A percentile compares a stretch with the other conserved stretches of the same genome.
Evolutionary conservation across 1,284 basidiomycete genomes (phyloP).

Genomic region (Heterobasidion parviporum): DNA sequence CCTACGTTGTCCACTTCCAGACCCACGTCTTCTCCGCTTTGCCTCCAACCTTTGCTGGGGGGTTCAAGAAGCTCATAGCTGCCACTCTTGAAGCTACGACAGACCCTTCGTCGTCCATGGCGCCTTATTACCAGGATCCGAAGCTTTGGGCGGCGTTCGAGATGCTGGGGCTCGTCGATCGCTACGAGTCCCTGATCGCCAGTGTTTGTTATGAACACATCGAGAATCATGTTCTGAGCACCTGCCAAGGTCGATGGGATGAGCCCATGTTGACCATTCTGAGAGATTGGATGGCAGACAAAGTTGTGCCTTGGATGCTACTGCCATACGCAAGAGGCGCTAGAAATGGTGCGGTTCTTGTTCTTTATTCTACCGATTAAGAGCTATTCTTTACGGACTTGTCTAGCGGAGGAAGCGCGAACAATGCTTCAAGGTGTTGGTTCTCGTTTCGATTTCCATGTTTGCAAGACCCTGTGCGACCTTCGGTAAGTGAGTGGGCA

Average conservation of each 20-base stretch:
- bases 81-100: constrained; percentile 39
- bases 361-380: constrained; percentile 4
- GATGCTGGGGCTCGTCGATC: constrained; percentile 70
- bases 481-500: constrained; percentile 51
- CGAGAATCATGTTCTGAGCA: constrained; percentile 58
- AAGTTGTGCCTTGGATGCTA: constrained; percentile 79
- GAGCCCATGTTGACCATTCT: constrained; percentile 55
- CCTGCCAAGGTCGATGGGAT: constrained; percentile 65
- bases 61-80: constrained; percentile 56
- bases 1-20: constrained; percentile 62
- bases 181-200: constrained; percentile 79
- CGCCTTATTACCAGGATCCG: constrained; percentile 6
- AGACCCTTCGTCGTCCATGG: constrained; percentile 16
- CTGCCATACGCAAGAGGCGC: constrained; percentile 67
- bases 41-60: constrained; percentile 52
- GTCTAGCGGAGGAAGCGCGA: constrained; percentile 58
- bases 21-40: constrained; percentile 55
- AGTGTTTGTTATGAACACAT: constrained; percentile 83
- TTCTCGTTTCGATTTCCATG: constrained; percentile 83
- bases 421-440: constrained; percentile 75
- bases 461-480: constrained; percentile 84
- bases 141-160: constrained; percentile 57
- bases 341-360: constrained; percentile 35
- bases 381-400: constrained; percentile 13
- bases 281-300: constrained; percentile 68